Conservation (phyloP, 108 stramenopile species). For the Cyclotella distinguenda region DNA sequence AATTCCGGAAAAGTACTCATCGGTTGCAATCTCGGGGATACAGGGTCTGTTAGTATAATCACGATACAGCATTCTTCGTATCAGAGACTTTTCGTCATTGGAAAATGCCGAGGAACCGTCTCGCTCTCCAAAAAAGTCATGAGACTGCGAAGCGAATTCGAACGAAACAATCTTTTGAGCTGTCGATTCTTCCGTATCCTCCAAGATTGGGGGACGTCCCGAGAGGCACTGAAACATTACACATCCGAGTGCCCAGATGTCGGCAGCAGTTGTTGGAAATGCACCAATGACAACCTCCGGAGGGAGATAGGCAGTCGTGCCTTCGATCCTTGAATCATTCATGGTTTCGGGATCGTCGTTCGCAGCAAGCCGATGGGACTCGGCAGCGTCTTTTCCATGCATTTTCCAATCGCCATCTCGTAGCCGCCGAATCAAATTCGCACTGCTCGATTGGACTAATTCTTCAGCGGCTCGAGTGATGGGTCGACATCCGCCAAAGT, state of each 20-base stretch:
- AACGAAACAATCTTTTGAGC: slow-evolving; percentile 85
- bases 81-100: slow-evolving; percentile 52
- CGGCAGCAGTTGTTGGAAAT: slow-evolving; percentile 73
- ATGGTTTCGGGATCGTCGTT: slow-evolving; percentile 35
- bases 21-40: slow-evolving; percentile 53
- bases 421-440: slow-evolving; percentile 62
- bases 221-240: slow-evolving; percentile 89
- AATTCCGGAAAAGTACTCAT: slow-evolving; percentile 62
- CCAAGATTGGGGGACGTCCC: slow-evolving; percentile 91
- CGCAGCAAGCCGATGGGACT: too few relatives aligned
- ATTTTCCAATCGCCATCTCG: slow-evolving; percentile 90
- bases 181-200: slow-evolving; percentile 70
- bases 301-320: slow-evolving; percentile 94
- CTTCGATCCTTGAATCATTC: slow-evolving; percentile 91
- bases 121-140: slow-evolving; percentile 55
- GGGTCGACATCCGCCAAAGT: slow-evolving; percentile 95
- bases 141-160: slow-evolving; percentile 32
- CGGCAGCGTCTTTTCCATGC: too few relatives aligned
- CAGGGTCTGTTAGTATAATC: slow-evolving; percentile 49
- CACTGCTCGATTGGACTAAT: slow-evolving; percentile 41
- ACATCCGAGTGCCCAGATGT: slow-evolving; percentile 97
- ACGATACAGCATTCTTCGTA: slow-evolving; percentile 48
- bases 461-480: slow-evolving; percentile 67
- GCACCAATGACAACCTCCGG: slow-evolving; percentile 93
- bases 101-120: slow-evolving; percentile 28